phyloP scores from a whole-genome alignment of 225 moss, liverwort and hornwort species.

The Neckera pumila region DNA sequence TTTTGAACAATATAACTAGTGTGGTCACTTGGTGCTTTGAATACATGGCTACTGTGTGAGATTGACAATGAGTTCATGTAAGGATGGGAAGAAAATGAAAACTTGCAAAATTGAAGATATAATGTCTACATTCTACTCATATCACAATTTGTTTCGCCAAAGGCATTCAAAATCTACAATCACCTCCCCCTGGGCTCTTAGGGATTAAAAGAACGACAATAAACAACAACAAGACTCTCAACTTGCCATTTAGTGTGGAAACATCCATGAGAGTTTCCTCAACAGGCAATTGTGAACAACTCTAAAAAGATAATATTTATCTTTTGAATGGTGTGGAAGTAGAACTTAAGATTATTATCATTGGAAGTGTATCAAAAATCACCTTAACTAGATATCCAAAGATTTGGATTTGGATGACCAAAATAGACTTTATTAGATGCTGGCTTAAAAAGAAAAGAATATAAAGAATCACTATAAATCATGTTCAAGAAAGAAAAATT shows the following conservation, averaged over 20 bases:
- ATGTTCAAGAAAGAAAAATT: too few species aligned
- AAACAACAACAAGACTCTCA: not conserved
- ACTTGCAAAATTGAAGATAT: not conserved
- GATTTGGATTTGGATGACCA: not conserved
- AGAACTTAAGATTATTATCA: not conserved
- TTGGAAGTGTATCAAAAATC: not conserved
- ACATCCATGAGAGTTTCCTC: not conserved
- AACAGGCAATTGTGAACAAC: not conserved
- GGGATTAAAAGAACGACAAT: not conserved
- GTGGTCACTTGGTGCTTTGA: not conserved
- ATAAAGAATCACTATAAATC: too few species aligned
- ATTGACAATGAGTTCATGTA: not conserved
- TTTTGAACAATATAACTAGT: not conserved
- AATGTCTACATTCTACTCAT: not conserved
- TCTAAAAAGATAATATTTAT: not conserved
- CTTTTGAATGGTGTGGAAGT: not conserved
- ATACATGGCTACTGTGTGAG: not conserved
- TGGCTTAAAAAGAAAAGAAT: too few species aligned
- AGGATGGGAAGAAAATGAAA: not conserved
- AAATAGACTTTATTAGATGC: not conserved
- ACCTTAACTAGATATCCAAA: not conserved
- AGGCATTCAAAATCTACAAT: not conserved
- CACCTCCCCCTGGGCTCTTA: accelerated
- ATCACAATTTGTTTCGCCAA: not conserved
- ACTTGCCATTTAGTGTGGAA: not conserved